Evolutionary conservation across 2,329 filamentous ascomycete genomes (phyloP).

Genomic region (Achaetomium macrosporum): DNA sequence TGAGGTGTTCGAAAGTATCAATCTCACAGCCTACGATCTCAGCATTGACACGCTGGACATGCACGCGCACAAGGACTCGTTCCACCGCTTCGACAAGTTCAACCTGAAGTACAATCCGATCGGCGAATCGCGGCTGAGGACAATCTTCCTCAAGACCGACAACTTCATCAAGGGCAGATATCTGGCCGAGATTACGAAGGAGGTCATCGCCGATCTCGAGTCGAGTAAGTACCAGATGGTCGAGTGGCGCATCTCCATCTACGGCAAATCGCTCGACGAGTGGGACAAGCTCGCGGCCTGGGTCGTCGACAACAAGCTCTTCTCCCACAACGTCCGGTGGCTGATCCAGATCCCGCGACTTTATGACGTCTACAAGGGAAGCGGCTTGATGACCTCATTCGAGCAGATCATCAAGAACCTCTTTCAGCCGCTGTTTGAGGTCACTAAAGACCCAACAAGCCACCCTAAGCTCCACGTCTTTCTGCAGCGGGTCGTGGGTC

Average conservation of each 20-base stretch:
- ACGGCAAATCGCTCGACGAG: slow-evolving; percentile 84
- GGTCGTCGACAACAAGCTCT: slow-evolving; percentile 97
- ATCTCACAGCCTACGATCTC: slow-evolving; percentile 91
- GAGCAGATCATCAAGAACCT: slow-evolving; percentile 87
- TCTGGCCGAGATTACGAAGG: slow-evolving; percentile 93
- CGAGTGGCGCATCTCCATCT: slow-evolving; percentile 97
- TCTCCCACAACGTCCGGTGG: slow-evolving; percentile 97
- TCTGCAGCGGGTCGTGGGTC: slow-evolving; percentile 88
- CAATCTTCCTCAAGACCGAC: slow-evolving; percentile 98
- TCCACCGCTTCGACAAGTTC: slow-evolving; percentile 99
- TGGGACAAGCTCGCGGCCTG: slow-evolving; percentile 97
- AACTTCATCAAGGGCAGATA: slow-evolving; percentile 96
- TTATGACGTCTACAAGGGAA: slow-evolving; percentile 93
- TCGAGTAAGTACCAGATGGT: slow-evolving; percentile 99
- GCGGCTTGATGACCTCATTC: slow-evolving; percentile 78
- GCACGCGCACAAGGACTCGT: slow-evolving; percentile 98
- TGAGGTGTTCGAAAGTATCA: slow-evolving; percentile 96
- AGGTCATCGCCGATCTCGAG: slow-evolving; percentile 94
- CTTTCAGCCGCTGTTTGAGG: slow-evolving; percentile 91
- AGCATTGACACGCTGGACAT: slow-evolving; percentile 98
- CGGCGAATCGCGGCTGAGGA: slow-evolving; percentile 87
- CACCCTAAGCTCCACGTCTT: slow-evolving; percentile 95
- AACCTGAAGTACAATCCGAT: slow-evolving; percentile 98
- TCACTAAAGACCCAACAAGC: slow-evolving; percentile 76
- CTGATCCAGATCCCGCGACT: slow-evolving; percentile 90